Percentiles rank a stretch among this genome's conserved stretches.
Evolutionary conservation across 192 early-diverging fungal genomes (phyloP).

Genomic region (Coemansia sp.): DNA sequence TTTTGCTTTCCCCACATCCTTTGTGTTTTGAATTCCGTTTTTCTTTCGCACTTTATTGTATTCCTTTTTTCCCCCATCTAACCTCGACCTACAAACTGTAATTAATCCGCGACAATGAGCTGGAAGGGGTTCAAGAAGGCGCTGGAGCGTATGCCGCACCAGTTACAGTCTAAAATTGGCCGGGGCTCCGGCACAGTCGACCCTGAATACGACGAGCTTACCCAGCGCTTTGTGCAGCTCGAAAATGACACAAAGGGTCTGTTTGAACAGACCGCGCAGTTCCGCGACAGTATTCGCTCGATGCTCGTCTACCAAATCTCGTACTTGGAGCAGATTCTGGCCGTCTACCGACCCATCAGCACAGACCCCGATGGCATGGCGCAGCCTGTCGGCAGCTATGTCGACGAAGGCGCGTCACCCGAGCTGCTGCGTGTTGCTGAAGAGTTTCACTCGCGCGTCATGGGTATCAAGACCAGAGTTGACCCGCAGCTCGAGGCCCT

Average conservation of each 20-base stretch:
- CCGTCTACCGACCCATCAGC: constrained; percentile 57
- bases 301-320: constrained; percentile 61
- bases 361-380: constrained; percentile 40
- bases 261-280: constrained; percentile 64
- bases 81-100: background rate
- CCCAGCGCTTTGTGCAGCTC: constrained; percentile 60
- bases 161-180: constrained; percentile 66
- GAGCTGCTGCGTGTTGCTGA: constrained; percentile 45
- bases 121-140: constrained; percentile 78
- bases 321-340: constrained; percentile 57
- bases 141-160: constrained; percentile 74
- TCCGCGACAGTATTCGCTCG: constrained; percentile 58
- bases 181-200: constrained; percentile 56
- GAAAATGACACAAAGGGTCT: constrained; percentile 59
- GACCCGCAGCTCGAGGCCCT: constrained; percentile 67
- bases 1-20: constrained; percentile 8
- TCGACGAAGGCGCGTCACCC: constrained; percentile 57
- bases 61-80: constrained; percentile 2
- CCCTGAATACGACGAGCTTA: constrained; percentile 64
- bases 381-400: constrained; percentile 44
- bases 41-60: constrained; percentile 1
- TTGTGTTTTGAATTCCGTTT: constrained; percentile 4
- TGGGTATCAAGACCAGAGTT: constrained; percentile 54
- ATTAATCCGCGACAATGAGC: constrained; percentile 50
- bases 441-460: constrained; percentile 42